A percentile compares a stretch with the other conserved stretches of the same genome.
Evolutionary conservation across 2,329 filamentous ascomycete species (phyloP).

Genomic region (Trichoderma sp.): DNA sequence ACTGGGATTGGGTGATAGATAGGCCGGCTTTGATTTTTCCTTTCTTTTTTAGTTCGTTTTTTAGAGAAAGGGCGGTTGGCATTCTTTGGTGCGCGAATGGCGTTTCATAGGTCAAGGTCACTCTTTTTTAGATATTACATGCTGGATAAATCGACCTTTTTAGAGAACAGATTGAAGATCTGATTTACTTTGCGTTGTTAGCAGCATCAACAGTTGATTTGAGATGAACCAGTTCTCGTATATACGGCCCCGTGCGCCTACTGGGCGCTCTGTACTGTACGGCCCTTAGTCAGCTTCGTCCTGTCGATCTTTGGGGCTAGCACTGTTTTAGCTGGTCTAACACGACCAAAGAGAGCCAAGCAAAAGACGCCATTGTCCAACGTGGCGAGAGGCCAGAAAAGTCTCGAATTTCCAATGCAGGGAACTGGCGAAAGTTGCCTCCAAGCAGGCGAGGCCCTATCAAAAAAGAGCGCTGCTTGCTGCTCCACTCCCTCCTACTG

Average conservation of each 20-base stretch:
- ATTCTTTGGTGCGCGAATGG: neutral
- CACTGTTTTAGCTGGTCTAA: neutral
- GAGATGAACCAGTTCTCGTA: neutral
- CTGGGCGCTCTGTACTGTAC: neutral
- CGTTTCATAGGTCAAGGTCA: neutral
- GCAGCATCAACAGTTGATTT: neutral
- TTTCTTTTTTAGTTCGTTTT: neutral
- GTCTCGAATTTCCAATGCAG: neutral
- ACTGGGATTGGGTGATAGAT: neutral
- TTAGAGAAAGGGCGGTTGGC: neutral
- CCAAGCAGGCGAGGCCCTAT: neutral
- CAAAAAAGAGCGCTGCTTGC: neutral
- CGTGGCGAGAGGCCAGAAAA: neutral
- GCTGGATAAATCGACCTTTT: neutral
- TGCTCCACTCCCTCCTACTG: neutral
- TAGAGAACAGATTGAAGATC: neutral
- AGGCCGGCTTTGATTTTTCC: neutral
- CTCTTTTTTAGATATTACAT: neutral
- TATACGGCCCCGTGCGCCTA: too few species aligned
- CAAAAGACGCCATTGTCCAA: neutral
- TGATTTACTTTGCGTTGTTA: neutral
- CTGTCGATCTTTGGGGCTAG: neutral
- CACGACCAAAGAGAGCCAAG: neutral
- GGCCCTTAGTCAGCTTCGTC: neutral
- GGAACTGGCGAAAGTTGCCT: neutral